phyloP scores from a whole-genome alignment of 495 filamentous ascomycete genomes.

The Penicillium silybi region DNA sequence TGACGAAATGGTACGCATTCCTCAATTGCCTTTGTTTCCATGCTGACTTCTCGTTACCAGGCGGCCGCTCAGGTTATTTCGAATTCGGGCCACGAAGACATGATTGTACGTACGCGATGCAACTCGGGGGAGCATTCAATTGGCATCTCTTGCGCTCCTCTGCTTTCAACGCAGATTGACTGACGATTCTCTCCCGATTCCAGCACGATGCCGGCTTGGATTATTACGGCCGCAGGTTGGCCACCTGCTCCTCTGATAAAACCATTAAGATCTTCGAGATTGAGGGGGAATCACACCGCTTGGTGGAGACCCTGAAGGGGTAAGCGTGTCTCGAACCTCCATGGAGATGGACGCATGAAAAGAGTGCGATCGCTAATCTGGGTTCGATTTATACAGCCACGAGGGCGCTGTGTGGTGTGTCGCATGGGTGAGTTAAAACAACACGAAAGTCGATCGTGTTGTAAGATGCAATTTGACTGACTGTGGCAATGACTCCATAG shows the following conservation, averaged over 20 bases:
- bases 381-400: conserved; percentile 53
- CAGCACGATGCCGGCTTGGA: conserved; percentile 98
- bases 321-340: conserved; percentile 35
- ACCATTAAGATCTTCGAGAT: conserved; percentile 99
- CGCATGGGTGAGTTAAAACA: conserved; percentile 64
- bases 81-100: conserved; percentile 95
- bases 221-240: conserved; percentile 94
- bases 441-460: background rate
- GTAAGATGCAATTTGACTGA: conserved; percentile 13
- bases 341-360: background rate
- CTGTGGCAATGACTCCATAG: conserved; percentile 29
- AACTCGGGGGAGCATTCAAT: conserved; percentile 3
- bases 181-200: conserved; percentile 2
- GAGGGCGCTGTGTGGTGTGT: conserved; percentile 96
- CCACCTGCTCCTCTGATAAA: conserved; percentile 95
- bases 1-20: conserved; percentile 19
- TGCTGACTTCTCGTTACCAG: conserved; percentile 36
- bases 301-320: conserved; percentile 94
- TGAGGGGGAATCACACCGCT: conserved; percentile 84
- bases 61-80: conserved; percentile 74
- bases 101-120: conserved; percentile 76
- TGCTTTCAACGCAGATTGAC: background rate
- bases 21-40: background rate
- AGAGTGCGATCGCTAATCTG: background rate
- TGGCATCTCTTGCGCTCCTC: background rate